Conservation (phyloP, 805 yeast species). For the Candida fluviatilis region DNA sequence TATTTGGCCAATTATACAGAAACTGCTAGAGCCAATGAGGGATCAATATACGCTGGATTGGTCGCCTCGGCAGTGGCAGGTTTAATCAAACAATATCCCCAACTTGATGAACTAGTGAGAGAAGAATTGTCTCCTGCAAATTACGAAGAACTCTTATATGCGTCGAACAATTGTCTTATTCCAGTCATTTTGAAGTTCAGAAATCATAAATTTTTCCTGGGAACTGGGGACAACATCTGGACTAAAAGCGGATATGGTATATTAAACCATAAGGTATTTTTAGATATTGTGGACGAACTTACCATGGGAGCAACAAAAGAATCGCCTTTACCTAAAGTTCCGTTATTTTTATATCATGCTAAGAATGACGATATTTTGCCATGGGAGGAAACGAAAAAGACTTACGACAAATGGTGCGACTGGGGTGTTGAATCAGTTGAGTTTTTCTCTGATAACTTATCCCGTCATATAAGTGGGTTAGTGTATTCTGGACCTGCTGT, state of each 20-base stretch:
- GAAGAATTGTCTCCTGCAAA: slow-evolving; percentile 2
- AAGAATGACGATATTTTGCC: slow-evolving; percentile 20
- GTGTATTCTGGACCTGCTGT: slow-evolving; percentile 13
- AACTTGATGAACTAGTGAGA: slow-evolving; percentile 8
- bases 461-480: slow-evolving; percentile 20
- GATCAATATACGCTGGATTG: slow-evolving; percentile 18
- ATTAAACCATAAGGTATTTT: slow-evolving; percentile 6
- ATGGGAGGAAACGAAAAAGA: slow-evolving; percentile 1
- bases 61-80: slow-evolving; percentile 20
- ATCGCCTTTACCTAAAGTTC: slow-evolving; percentile 16
- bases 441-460: slow-evolving; percentile 13
- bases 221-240: slow-evolving; percentile 1
- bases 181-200: slow-evolving; percentile 6
- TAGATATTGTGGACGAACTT: slow-evolving; percentile 9
- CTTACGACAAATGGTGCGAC: slow-evolving; percentile 21
- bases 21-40: slow-evolving; percentile 15
- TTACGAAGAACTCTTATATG: slow-evolving; percentile 2
- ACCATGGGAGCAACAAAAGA: slow-evolving; percentile 9
- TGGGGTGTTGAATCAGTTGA: slow-evolving; percentile 22
- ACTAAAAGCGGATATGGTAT: slow-evolving; percentile 9
- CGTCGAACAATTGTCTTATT: slow-evolving; percentile 1
- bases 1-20: slow-evolving; percentile 19
- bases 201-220: slow-evolving; percentile 10
- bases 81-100: slow-evolving; percentile 20
- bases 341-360: slow-evolving; percentile 22